Conservation (phyloP, 331 rosid species). For the Malus hybrid region DNA sequence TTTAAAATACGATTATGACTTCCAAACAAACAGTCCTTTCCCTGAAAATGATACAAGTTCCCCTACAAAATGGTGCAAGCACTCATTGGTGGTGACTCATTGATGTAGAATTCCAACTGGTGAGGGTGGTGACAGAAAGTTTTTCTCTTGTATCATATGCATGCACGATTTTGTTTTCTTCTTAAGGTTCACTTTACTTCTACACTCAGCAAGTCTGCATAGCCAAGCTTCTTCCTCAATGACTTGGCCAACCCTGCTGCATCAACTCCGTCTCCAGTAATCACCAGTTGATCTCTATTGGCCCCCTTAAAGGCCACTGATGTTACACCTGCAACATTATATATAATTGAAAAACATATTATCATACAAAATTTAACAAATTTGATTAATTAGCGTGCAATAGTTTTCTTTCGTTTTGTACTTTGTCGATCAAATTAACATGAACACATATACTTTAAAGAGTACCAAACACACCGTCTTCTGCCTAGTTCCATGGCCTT, state of each 20-base stretch:
- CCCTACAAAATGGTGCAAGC: neutral
- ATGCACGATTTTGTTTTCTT: neutral
- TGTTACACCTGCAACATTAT: slow-evolving; percentile 27
- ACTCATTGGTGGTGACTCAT: neutral
- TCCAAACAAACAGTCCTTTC: no score
- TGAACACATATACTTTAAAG: neutral
- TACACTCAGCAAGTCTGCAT: slow-evolving; percentile 36
- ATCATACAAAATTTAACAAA: neutral
- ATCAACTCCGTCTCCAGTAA: slow-evolving; percentile 52
- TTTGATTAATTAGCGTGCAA: no score
- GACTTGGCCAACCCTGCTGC: slow-evolving; percentile 16
- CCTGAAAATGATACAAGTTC: no score
- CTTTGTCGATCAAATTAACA: neutral
- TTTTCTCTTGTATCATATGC: neutral
- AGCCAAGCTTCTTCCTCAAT: slow-evolving; percentile 39
- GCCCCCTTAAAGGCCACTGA: slow-evolving; percentile 31
- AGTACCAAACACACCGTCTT: neutral
- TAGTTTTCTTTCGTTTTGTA: no score
- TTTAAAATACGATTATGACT: neutral
- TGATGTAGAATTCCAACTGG: neutral
- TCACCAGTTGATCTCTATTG: slow-evolving; percentile 32
- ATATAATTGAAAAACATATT: neutral
- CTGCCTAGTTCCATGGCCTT: slow-evolving; percentile 22
- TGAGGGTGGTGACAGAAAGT: neutral
- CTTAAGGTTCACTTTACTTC: slow-evolving; percentile 1